Evolutionary conservation across 2,329 filamentous ascomycete species (phyloP), one percentile per base, ranked within the genome.

Genomic region (Rutstroemia sp.): DNA sequence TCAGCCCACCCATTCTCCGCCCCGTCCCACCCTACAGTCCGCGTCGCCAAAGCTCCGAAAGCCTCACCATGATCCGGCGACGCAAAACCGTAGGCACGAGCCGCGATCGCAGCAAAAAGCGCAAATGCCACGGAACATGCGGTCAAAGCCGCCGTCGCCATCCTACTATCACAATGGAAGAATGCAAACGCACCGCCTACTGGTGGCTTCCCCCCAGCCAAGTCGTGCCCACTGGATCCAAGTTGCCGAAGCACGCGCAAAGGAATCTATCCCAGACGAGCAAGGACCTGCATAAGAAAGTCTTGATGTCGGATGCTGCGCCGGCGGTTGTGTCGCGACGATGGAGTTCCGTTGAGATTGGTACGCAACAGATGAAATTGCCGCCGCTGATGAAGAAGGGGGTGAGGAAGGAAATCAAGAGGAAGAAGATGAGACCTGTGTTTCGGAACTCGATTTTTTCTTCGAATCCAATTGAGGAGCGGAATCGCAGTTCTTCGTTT

Each of bases 331-430:
- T 61, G 3, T 51, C 55, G 2, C 60, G 65, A 54, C 59, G 64
- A 42, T 67, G 64, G 65, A 66, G 64, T 34, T 67, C 63, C 10
- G 59, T 66, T 16, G 62, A 65, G 52, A 52, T 65, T 41, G 59
- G 58, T 16, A 52, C 62, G 12, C 54, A 59, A 45, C 21, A 49
- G n/a, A 18, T 38, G 10, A 55, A 46, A 49, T 19, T 55, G 16
- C 38, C 49, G 23, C 34, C 47, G 2, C 9, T 39, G 21, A 27
- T 21, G 27, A 58, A 12, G 23, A 42, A 9, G 4, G 25, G 37
- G 5, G 21, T 27, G 4, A 19, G 18, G 7, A 30, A 10, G 10
- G 27, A 30, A 4, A 27, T 18, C 18, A 9, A 19, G 16, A 50
- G 42, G 38, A 41, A 44, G 5, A 38, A 3, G 8, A 45, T n/a